phyloP scores from a whole-genome alignment of 202 grass and related monocot genomes.

The Elaeis oleifera region DNA sequence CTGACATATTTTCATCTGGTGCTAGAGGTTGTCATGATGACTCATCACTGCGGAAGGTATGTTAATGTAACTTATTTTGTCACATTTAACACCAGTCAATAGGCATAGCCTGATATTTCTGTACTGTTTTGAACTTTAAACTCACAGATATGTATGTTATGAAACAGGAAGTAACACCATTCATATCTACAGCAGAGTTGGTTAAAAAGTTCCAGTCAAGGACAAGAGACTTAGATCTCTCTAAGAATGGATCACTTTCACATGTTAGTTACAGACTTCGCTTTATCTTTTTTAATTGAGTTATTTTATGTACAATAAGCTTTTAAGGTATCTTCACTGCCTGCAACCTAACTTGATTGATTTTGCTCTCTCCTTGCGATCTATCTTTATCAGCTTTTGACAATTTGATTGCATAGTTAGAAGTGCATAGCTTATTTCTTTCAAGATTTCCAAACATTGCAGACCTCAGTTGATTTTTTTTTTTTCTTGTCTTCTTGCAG shows the following conservation, averaged over 20 bases:
- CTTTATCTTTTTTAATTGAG: slow-evolving; percentile 1
- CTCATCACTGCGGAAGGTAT: slow-evolving; percentile 38
- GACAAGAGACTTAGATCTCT: slow-evolving; percentile 50
- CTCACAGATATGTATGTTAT: background rate
- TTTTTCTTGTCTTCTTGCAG: no score
- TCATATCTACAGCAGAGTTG: slow-evolving; percentile 78
- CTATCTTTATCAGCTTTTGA: no score
- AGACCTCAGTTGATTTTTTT: no score
- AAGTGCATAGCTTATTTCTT: no score
- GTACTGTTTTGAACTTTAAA: background rate
- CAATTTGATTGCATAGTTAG: no score
- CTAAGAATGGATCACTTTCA: slow-evolving; percentile 32
- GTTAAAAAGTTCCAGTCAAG: slow-evolving; percentile 84
- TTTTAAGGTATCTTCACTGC: no score
- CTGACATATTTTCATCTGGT: slow-evolving; percentile 27
- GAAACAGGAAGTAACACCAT: slow-evolving; percentile 43
- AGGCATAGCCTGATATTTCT: slow-evolving; percentile 7
- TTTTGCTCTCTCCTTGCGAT: no score
- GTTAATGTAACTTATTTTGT: background rate
- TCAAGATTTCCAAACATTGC: no score
- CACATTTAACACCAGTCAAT: slow-evolving; percentile 5
- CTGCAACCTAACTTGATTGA: no score
- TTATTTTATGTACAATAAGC: background rate
- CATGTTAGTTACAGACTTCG: slow-evolving; percentile 34
- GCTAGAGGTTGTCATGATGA: slow-evolving; percentile 28